phyloP scores from a whole-genome alignment of 2,329 filamentous ascomycete species.

The Cryphonectria japonica region DNA sequence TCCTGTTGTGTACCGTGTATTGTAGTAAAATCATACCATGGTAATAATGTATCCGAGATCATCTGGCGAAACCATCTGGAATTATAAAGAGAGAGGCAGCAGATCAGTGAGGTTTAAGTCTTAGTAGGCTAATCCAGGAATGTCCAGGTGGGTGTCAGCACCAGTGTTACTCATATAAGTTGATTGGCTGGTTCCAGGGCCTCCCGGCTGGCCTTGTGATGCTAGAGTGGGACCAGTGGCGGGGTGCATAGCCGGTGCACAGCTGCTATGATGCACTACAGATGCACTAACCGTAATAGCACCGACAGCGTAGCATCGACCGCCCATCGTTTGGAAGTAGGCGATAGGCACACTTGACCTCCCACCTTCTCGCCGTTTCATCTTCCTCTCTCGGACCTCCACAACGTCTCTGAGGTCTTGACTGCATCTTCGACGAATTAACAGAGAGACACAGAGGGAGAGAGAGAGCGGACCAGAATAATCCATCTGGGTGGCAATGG shows the following conservation, averaged over 20 bases:
- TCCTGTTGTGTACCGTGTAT: too few species aligned
- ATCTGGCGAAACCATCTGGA: too few species aligned
- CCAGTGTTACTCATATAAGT: neutral
- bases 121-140: neutral
- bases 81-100: too few species aligned
- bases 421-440: neutral
- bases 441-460: neutral
- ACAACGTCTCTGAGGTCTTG: neutral
- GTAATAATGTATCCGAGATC: too few species aligned
- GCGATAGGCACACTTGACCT: neutral
- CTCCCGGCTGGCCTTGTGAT: neutral
- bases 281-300: neutral
- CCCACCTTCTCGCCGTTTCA: neutral
- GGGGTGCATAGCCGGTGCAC: neutral
- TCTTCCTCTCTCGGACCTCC: neutral
- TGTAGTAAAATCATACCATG: too few species aligned
- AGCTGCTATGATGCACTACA: neutral
- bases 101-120: too few species aligned
- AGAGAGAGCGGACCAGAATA: neutral
- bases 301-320: conserved; percentile 3
- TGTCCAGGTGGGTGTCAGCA: neutral
- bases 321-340: neutral
- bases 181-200: neutral
- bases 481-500: conserved; percentile 7
- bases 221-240: neutral